Evolutionary conservation across 805 yeast genomes (phyloP), one percentile per base, ranked within the genome.

Genomic region (Barnettozyma populi): DNA sequence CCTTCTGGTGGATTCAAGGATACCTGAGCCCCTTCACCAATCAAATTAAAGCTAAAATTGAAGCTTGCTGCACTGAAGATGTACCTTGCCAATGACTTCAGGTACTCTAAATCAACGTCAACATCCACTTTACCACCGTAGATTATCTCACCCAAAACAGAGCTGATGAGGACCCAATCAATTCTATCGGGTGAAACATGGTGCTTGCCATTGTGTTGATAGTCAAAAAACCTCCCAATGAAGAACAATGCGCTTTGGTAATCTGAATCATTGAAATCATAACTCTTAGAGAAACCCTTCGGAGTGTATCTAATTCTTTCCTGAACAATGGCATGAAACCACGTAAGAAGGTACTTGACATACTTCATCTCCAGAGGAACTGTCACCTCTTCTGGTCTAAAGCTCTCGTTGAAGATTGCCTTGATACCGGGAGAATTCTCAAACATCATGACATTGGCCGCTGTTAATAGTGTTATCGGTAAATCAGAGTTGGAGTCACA

Each of bases 191-290:
- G 80, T 0, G 77, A 52, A 9, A 79, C 53, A 49, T 77, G 74
- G 1, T 48, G 36, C 48, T 52, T 58, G 0, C 45, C 54, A 27
- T 66, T 49, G 8, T 52, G 50, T 4, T 51, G 48, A 10, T 60
- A 50, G 20, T 64, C 56, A n/a, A 82, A 57, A 56, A 76, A 59
- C 41, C 68, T 64, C 36, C 69, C 69, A 43, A 82, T 62, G 18
- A 80, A 67, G 43, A 51, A 57, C 4, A 72, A 52, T 2, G 80
- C 82, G 20, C 79, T 70, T 10, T 67, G 64, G 46, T 83, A 74
- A 60, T 90, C 97, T n/a, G 81, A 65, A 48, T 86, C 87, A 59
- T 78, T 86, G 56, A 90, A 77, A 50, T 86, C 95, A 58, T 87
- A 84, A 9, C 54, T 58, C 53, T 76, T 75, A 1, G 66, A 55